Base-by-base conservation (phyloP, 352 stramenopile genomes). In the Globisporangium takayamanum region DNA sequence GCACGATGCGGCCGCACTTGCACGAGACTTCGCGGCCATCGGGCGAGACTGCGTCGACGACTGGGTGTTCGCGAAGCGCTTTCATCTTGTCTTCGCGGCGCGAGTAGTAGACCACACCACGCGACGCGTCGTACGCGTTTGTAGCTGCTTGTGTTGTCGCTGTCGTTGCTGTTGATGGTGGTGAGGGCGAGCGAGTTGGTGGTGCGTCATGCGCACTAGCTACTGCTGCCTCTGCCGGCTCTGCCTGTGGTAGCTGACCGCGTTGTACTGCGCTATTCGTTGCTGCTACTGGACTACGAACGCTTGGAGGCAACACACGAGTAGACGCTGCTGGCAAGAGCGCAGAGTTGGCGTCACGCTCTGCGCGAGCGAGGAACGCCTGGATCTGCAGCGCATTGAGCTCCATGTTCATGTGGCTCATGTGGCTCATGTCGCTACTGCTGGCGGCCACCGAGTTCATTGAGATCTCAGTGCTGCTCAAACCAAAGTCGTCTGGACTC, bases 1-100 rank as follows among this genome's bases (percentile, higher is more conserved):
- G 72, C 51, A 93, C 84, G 46, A 59, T 72, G 45, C 80, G 78
- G 3, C 84, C 80, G 61, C 84, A 93, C 33, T 84, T 88, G 60
- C 84, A 93, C 36, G 63, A 46, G 2, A 93, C 71, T 10, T 67
- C 67, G 7, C 80, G 74, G 3, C 84, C 84, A 55, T 93, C 80
- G 0, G 57, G 7, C 0, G 74, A 62, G 2, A 88, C 69, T 0
- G 67, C 74, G 5, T 52, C 53, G 18, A 89, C 80, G 16, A 84
- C 68, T 10, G 84, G 84, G 57, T 93, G 84, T 12, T 68, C 55
- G 18, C 73, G 73, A 1, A 93, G 64, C 28, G 69, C 71, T 16
- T 54, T 62, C n/a, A 87, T 68, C 64, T 91, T 93, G 39, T 89
- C 77, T 44, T 89, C 78, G 16, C 70, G 66, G 14, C 79, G 67